phyloP scores from a whole-genome alignment of 2,329 filamentous ascomycete species.

The Pezicula carpinea region DNA sequence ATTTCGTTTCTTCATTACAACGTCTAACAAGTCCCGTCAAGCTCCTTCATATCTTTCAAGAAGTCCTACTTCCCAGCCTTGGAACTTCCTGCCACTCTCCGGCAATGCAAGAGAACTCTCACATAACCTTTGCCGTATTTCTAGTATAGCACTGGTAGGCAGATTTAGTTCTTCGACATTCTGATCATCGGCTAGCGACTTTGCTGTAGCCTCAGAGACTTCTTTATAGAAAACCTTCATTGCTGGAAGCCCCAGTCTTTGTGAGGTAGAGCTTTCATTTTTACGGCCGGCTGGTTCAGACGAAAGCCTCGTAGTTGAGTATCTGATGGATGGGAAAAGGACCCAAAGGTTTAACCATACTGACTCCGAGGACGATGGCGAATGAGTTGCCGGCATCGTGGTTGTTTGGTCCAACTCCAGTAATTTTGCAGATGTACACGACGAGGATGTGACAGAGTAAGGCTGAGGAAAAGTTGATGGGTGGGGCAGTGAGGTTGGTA shows the following conservation, averaged over 20 bases:
- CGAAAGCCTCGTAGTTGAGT: background rate
- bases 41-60: constrained; percentile 45
- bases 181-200: constrained; percentile 10
- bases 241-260: background rate
- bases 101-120: constrained; percentile 50
- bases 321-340: background rate
- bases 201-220: constrained; percentile 7
- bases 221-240: constrained; percentile 26
- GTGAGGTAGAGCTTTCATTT: background rate
- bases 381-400: too few relatives aligned
- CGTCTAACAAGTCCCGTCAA: background rate
- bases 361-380: too few relatives aligned
- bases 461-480: too few relatives aligned
- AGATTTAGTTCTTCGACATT: constrained; percentile 52
- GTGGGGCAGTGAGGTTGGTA: background rate
- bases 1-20: background rate
- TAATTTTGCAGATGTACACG: too few relatives aligned
- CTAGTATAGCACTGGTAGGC: constrained; percentile 43
- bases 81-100: constrained; percentile 48
- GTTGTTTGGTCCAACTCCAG: too few relatives aligned
- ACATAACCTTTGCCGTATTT: constrained; percentile 39
- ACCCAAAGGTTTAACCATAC: background rate
- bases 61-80: constrained; percentile 64
- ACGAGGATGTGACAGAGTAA: too few relatives aligned
- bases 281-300: background rate